Evolutionary conservation across 257 asterid species (phyloP), one percentile per base, ranked within the genome.

Genomic region (Lycium barbarum): DNA sequence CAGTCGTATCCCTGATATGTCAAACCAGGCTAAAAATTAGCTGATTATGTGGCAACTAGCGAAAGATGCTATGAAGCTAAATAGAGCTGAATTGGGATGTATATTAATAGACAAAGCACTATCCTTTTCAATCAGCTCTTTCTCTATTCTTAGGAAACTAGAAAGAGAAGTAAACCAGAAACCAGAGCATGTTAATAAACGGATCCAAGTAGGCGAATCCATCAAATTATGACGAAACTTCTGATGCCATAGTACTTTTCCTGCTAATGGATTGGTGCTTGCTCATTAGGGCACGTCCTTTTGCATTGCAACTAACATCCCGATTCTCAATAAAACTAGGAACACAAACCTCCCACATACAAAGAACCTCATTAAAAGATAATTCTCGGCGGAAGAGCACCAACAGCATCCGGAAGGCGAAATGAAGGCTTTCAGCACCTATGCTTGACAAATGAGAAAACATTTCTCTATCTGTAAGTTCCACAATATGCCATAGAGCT

Each of bases 391-490:
- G 97, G 90, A 96, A 96, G 86, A 96, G 99, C 79, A 96, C 99
- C 88, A 96, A 94, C 89, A 96, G 94, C 99, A 96, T 96, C 35
- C 98, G 97, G 82, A 96, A 96, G 80, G 99, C 99, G 87, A 96
- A 96, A 91, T 96, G 99, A 88, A 96, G 98, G 91, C 97, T 96
- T 90, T 96, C 98, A 87, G 99, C 99, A 87, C 99, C 99, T 85
- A 93, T 90, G 55, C 79, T 90, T 72, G 98, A 92, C 85, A 96
- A 85, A 87, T 96, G 99, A 88, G 95, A 88, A 87, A 92, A 93
- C 94, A 96, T 94, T 87, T 94, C 98, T 88, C 84, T 88, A 90
- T 96, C 98, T 61, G 97, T 94, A 84, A 93, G 93, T 91, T 96
- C 97, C 90, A 96, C 86, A 84, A 96, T 93, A 82, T 93, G 95